These are phyloP conservation scores for Domatiomyces globalis DNA, from an alignment of 2,329 filamentous ascomycete species.

Conservation along the genomic window DNA sequence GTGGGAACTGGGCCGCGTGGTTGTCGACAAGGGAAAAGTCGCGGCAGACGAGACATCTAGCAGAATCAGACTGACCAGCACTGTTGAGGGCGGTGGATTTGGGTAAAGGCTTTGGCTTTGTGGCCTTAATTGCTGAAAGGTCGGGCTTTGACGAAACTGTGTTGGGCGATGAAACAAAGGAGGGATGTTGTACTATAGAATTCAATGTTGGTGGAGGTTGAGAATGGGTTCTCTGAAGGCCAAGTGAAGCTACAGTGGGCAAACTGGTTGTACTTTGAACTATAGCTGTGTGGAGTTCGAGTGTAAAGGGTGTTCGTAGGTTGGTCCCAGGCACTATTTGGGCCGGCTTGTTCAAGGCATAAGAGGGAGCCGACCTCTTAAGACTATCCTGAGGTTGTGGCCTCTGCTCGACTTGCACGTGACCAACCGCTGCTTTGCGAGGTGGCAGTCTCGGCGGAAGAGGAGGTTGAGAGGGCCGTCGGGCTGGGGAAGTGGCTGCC, in stretches of 20 bases:
- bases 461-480: slow-evolving; percentile 4
- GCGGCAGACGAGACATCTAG: slow-evolving; percentile 62
- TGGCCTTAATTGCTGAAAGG: slow-evolving; percentile 40
- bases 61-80: slow-evolving; percentile 11
- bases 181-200: not conserved
- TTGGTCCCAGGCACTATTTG: slow-evolving; percentile 5
- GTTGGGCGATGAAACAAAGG: slow-evolving; percentile 32
- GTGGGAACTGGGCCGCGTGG: slow-evolving; percentile 64
- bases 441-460: slow-evolving; percentile 16
- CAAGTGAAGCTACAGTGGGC: not conserved
- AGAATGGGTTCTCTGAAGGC: slow-evolving; percentile 1
- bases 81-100: not conserved
- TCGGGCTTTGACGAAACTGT: slow-evolving; percentile 44
- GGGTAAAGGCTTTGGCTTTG: slow-evolving; percentile 28
- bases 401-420: slow-evolving; percentile 17
- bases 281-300: slow-evolving; percentile 9
- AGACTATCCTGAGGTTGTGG: slow-evolving; percentile 24
- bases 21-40: slow-evolving; percentile 74
- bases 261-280: not conserved
- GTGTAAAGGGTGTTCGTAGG: not conserved
- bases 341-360: slow-evolving; percentile 31
- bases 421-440: slow-evolving; percentile 6
- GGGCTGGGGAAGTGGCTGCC: slow-evolving; percentile 6
- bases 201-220: not conserved
- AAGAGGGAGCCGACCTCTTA: slow-evolving; percentile 34